Evolutionary conservation across 371 early-diverging fungal genomes (phyloP).

Genomic region (Rhizopus arrhizus): DNA sequence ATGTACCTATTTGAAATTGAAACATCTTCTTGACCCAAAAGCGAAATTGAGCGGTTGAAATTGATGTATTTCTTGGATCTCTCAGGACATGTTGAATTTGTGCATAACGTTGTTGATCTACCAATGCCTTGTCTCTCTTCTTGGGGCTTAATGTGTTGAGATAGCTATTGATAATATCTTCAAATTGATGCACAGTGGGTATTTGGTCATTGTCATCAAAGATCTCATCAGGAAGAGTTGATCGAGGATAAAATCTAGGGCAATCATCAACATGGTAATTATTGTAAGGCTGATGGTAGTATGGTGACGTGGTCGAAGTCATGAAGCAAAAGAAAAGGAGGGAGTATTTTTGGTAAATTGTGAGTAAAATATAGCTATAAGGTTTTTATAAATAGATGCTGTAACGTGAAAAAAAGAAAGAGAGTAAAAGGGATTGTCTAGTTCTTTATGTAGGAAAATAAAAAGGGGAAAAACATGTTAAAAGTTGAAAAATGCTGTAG

Average conservation of each 20-base stretch:
- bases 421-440: slow-evolving; percentile 3
- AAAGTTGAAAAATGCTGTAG: slow-evolving; percentile 22
- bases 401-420: slow-evolving; percentile 3
- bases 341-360: no score
- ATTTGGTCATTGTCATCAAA: slow-evolving; percentile 47
- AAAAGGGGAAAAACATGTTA: slow-evolving; percentile 6
- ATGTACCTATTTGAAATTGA: slow-evolving; percentile 42
- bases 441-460: slow-evolving; percentile 1
- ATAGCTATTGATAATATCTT: slow-evolving; percentile 52
- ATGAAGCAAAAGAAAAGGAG: slow-evolving; percentile 1
- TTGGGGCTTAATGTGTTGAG: slow-evolving; percentile 58
- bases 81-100: slow-evolving; percentile 58
- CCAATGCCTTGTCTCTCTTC: slow-evolving; percentile 64
- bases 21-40: slow-evolving; percentile 74
- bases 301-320: slow-evolving; percentile 23
- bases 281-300: slow-evolving; percentile 26
- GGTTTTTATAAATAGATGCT: neutral
- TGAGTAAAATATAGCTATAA: neutral
- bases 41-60: slow-evolving; percentile 67
- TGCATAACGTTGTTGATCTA: slow-evolving; percentile 57
- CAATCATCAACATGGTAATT: slow-evolving; percentile 25
- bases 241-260: slow-evolving; percentile 19
- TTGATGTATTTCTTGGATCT: slow-evolving; percentile 62
- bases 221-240: slow-evolving; percentile 18
- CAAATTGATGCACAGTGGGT: slow-evolving; percentile 44